Conservation (phyloP, 345 rosid genomes). For the Orychophragmus violaceus region DNA sequence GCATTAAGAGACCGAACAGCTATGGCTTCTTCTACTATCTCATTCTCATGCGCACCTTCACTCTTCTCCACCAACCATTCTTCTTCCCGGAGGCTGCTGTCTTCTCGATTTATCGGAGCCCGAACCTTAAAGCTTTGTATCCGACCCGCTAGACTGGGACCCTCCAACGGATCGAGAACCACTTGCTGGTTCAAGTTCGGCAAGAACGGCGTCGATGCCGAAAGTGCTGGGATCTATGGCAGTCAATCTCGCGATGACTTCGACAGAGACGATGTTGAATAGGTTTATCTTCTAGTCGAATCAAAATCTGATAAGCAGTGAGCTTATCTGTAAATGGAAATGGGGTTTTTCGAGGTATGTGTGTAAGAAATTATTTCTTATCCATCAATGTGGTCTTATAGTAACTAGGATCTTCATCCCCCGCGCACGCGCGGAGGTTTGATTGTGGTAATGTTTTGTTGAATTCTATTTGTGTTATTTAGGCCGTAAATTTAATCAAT, state of each 20-base stretch:
- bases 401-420: too few relatives aligned
- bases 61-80: conserved; percentile 22
- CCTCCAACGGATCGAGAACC: conserved; percentile 58
- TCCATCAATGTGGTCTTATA: too few relatives aligned
- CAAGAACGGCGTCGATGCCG: conserved; percentile 81
- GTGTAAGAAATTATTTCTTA: too few relatives aligned
- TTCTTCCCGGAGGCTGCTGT: conserved; percentile 28
- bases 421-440: too few relatives aligned
- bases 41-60: conserved; percentile 30
- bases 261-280: conserved; percentile 94
- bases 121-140: conserved; percentile 11
- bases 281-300: conserved; percentile 49
- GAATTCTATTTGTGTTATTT: too few relatives aligned
- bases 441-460: too few relatives aligned
- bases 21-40: conserved; percentile 38
- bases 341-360: too few relatives aligned
- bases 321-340: too few relatives aligned
- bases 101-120: conserved; percentile 49
- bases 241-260: too few relatives aligned
- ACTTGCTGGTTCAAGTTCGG: conserved; percentile 88
- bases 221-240: conserved; percentile 88
- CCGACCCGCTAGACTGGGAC: conserved; percentile 39
- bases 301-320: too few relatives aligned
- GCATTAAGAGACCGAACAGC: neutral
- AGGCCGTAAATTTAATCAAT: too few relatives aligned